A percentile compares a stretch with the other conserved stretches of the same genome.
Evolutionary conservation across 148 eudicot genomes (phyloP).

Genomic region (Fagopyrum homotropicum): DNA sequence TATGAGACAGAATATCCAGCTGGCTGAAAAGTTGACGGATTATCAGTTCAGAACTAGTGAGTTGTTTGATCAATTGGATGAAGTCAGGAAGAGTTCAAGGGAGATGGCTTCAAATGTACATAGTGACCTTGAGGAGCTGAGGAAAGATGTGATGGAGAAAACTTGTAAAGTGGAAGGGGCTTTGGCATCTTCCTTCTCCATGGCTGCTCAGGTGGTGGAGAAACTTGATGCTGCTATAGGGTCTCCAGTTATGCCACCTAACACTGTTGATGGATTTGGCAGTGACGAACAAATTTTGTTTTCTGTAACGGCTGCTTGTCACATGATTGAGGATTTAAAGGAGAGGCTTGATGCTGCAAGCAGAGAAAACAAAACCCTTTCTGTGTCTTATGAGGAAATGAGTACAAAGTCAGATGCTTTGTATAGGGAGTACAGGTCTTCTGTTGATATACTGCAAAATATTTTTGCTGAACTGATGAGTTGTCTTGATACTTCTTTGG

Average conservation of each 20-base stretch:
- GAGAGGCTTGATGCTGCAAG: conserved; percentile 42
- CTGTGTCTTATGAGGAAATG: conserved; percentile 25
- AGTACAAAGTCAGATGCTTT: conserved; percentile 32
- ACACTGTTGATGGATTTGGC: conserved; percentile 23
- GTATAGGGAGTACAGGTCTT: conserved; percentile 31
- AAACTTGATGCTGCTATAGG: conserved; percentile 46
- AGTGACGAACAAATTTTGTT: conserved; percentile 29
- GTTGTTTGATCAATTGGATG: conserved; percentile 49
- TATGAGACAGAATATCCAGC: conserved; percentile 38
- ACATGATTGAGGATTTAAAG: conserved; percentile 48
- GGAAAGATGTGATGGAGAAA: conserved; percentile 39
- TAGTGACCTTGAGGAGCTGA: conserved; percentile 42
- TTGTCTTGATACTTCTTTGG: conserved; percentile 34
- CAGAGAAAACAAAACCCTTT: conserved; percentile 34
- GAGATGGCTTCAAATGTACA: conserved; percentile 35
- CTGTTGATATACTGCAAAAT: conserved; percentile 38
- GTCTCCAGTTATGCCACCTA: conserved; percentile 20
- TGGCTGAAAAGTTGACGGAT: conserved; percentile 35
- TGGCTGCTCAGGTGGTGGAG: conserved; percentile 39
- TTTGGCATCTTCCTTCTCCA: conserved; percentile 36
- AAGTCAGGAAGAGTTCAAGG: conserved; percentile 33
- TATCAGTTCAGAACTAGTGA: conserved; percentile 31
- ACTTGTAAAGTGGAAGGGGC: conserved; percentile 33
- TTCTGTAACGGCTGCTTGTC: conserved; percentile 53
- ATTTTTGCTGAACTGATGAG: conserved; percentile 37